Evolutionary conservation across 768 basidiomycete species (phyloP).

Genomic region (Chlorophyllum brunneum): DNA sequence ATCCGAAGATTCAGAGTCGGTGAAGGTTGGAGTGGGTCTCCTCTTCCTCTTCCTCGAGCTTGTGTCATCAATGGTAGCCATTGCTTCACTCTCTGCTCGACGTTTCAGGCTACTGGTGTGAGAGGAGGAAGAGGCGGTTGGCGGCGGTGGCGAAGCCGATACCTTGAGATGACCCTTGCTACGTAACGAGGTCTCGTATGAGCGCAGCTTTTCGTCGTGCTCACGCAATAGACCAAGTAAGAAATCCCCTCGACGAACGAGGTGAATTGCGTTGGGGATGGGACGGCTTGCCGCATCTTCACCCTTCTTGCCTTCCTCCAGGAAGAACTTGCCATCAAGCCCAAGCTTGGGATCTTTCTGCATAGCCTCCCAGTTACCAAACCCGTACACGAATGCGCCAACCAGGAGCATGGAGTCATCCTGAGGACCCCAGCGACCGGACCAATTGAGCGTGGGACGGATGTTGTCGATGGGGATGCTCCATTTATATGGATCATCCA

Average conservation of each 20-base stretch:
- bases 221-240: conserved; percentile 80
- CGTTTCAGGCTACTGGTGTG: conserved; percentile 60
- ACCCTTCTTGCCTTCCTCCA: conserved; percentile 95
- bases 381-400: conserved; percentile 90
- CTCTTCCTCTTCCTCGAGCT: conserved; percentile 78
- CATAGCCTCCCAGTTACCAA: conserved; percentile 97
- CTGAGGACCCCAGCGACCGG: conserved; percentile 87
- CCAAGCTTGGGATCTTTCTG: conserved; percentile 81
- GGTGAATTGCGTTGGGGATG: conserved; percentile 96
- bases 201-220: conserved; percentile 87
- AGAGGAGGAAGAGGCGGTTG: conserved; percentile 65
- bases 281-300: conserved; percentile 81
- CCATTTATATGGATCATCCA: conserved; percentile 79
- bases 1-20: conserved; percentile 89
- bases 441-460: conserved; percentile 94
- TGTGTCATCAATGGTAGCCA: conserved; percentile 73
- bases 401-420: conserved; percentile 95
- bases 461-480: conserved; percentile 88
- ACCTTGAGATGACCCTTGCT: conserved; percentile 65
- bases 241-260: conserved; percentile 96
- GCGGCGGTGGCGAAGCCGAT: conserved; percentile 62
- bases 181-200: conserved; percentile 78
- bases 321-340: conserved; percentile 91
- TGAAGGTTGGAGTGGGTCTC: conserved; percentile 94
- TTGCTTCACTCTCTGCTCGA: conserved; percentile 82